These are phyloP conservation scores for Alternaria arborescens DNA, from an alignment of 2,329 filamentous ascomycete genomes.

Conservation along the genomic window DNA sequence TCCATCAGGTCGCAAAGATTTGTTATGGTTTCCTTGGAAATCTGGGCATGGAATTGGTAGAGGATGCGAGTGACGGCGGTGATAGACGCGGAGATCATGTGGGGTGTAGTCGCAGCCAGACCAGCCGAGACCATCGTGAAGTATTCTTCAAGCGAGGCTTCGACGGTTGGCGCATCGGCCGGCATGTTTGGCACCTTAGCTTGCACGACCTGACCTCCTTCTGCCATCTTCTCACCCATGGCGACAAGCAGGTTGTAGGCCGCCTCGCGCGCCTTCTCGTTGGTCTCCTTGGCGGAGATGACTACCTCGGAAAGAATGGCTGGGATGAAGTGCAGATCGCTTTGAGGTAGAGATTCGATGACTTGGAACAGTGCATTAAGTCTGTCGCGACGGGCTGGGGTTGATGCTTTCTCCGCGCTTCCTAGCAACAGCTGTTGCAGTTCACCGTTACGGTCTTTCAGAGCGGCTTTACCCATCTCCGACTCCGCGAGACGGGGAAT, in stretches of 20 bases:
- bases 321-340: slow-evolving; percentile 91
- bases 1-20: slow-evolving; percentile 96
- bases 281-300: slow-evolving; percentile 96
- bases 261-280: slow-evolving; percentile 88
- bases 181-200: slow-evolving; percentile 89
- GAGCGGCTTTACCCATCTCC: slow-evolving; percentile 75
- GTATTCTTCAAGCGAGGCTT: slow-evolving; percentile 90
- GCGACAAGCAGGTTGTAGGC: slow-evolving; percentile 90
- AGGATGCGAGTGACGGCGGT: slow-evolving; percentile 92
- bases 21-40: slow-evolving; percentile 74
- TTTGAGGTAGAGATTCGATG: slow-evolving; percentile 77
- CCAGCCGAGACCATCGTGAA: slow-evolving; percentile 98
- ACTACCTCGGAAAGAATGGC: slow-evolving; percentile 92
- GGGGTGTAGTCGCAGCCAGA: slow-evolving; percentile 88
- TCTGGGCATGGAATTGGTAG: slow-evolving; percentile 81
- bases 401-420: slow-evolving; percentile 83
- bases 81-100: slow-evolving; percentile 98
- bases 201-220: slow-evolving; percentile 80
- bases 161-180: slow-evolving; percentile 75
- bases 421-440: slow-evolving; percentile 82
- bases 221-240: slow-evolving; percentile 84
- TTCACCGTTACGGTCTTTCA: slow-evolving; percentile 77
- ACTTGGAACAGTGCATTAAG: slow-evolving; percentile 83
- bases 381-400: slow-evolving; percentile 85
- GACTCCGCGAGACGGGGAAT: slow-evolving; percentile 90